Conservation (phyloP, 1,284 basidiomycete genomes). For the Cryptococcus sp. region DNA sequence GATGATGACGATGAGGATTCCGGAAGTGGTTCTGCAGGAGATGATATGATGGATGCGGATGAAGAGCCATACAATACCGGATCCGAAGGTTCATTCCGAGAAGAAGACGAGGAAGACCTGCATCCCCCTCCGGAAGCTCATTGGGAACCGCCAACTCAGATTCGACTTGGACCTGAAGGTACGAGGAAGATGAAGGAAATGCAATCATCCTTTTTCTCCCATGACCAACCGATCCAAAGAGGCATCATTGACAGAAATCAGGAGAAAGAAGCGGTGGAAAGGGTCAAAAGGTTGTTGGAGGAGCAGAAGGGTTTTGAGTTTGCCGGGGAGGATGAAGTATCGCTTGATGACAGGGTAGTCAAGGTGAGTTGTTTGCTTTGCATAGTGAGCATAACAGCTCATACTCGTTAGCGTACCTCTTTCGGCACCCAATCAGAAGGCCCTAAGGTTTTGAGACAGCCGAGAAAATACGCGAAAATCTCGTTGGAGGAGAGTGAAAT, state of each 20-base stretch:
- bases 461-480: slow-evolving; percentile 38
- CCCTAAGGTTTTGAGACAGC: slow-evolving; percentile 56
- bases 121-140: slow-evolving; percentile 15
- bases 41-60: slow-evolving; percentile 18
- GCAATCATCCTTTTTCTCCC: slow-evolving; percentile 76
- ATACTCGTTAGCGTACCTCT: slow-evolving; percentile 58
- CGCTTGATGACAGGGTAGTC: slow-evolving; percentile 58
- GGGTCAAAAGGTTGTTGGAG: slow-evolving; percentile 8
- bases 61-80: slow-evolving; percentile 12
- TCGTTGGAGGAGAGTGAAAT: slow-evolving; percentile 27
- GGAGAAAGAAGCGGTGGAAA: background rate
- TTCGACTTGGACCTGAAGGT: slow-evolving; percentile 61
- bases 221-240: slow-evolving; percentile 30
- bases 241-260: background rate
- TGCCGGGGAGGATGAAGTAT: slow-evolving; percentile 71
- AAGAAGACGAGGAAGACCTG: slow-evolving; percentile 19
- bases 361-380: slow-evolving; percentile 49
- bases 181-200: slow-evolving; percentile 82
- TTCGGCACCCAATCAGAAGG: slow-evolving; percentile 64
- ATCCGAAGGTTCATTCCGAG: slow-evolving; percentile 11
- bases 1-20: slow-evolving; percentile 15
- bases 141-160: background rate
- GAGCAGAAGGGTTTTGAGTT: slow-evolving; percentile 49
- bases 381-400: background rate
- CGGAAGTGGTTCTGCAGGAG: slow-evolving; percentile 17